Percentiles rank a stretch among this genome's conserved stretches.
These are phyloP conservation scores for Penicillium coprophilum DNA, from an alignment of 495 filamentous ascomycete genomes.

Conservation along the genomic window DNA sequence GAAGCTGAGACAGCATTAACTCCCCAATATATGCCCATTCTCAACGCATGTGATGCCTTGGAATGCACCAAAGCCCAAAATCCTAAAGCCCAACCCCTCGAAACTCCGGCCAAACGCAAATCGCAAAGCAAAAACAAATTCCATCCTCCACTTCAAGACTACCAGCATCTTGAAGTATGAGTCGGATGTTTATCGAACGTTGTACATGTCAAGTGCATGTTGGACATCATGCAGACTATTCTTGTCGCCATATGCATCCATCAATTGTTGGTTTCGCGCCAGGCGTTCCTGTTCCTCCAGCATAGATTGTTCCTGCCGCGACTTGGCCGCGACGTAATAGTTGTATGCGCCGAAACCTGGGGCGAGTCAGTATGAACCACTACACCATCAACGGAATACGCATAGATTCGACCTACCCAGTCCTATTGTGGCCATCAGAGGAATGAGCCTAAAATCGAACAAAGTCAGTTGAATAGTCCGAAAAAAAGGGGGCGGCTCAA, in stretches of 20 bases:
- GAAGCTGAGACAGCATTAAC: not conserved
- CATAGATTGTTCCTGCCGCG: slow-evolving; percentile 15
- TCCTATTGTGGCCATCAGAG: slow-evolving; percentile 33
- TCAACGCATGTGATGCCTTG: not conserved
- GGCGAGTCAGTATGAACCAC: not conserved
- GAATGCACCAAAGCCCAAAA: not conserved
- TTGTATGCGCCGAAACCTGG: slow-evolving; percentile 37
- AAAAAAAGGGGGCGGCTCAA: slow-evolving; percentile 1
- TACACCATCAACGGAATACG: not conserved
- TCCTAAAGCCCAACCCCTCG: not conserved
- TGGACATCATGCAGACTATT: slow-evolving; percentile 56
- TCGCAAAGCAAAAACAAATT: slow-evolving; percentile 1
- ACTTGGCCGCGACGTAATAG: slow-evolving; percentile 24
- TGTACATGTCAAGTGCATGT: slow-evolving; percentile 55
- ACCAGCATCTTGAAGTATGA: slow-evolving; percentile 5
- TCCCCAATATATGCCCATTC: not conserved
- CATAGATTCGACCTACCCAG: slow-evolving; percentile 24
- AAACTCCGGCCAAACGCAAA: not conserved
- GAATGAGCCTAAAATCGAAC: slow-evolving; percentile 28
- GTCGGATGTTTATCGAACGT: not conserved
- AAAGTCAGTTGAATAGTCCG: not conserved
- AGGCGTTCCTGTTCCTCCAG: slow-evolving; percentile 37
- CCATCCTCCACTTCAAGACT: not conserved
- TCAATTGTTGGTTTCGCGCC: slow-evolving; percentile 35
- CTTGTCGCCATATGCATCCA: slow-evolving; percentile 62